These are phyloP conservation scores for Pezicula neosporulosa DNA, from an alignment of 2,329 filamentous ascomycete genomes.

Conservation along the genomic window DNA sequence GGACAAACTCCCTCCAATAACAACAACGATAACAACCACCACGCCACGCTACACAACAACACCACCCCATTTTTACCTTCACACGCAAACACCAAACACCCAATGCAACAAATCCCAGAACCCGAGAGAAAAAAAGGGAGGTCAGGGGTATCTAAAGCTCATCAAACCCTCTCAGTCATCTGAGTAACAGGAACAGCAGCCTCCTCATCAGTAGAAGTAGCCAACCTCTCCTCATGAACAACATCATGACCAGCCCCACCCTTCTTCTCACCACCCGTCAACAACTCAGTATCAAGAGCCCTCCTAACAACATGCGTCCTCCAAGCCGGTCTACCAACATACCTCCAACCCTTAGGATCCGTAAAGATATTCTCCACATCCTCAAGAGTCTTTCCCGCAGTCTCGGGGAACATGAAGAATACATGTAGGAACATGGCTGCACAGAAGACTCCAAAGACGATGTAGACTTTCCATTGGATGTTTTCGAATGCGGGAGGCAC, in stretches of 20 bases:
- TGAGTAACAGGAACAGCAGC: no score
- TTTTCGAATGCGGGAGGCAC: slow-evolving; percentile 41
- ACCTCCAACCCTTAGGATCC: slow-evolving; percentile 20
- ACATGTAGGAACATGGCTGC: slow-evolving; percentile 45
- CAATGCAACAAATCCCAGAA: no score
- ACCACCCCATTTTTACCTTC: no score
- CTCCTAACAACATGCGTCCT: slow-evolving; percentile 22
- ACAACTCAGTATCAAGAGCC: slow-evolving; percentile 21
- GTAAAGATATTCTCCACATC: slow-evolving; percentile 45
- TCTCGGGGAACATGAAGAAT: slow-evolving; percentile 55
- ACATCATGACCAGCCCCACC: slow-evolving; percentile 11
- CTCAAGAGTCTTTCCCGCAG: slow-evolving; percentile 50
- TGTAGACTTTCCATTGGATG: slow-evolving; percentile 48
- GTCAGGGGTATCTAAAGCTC: no score
- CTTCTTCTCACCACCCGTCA: slow-evolving; percentile 28
- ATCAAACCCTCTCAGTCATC: no score
- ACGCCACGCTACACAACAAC: no score
- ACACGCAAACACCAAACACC: no score
- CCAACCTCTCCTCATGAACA: not conserved
- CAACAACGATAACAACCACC: no score
- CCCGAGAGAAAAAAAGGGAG: no score
- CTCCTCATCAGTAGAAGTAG: no score
- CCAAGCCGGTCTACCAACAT: slow-evolving; percentile 25
- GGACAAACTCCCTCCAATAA: no score
- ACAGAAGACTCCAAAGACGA: slow-evolving; percentile 51